phyloP scores from a whole-genome alignment of 352 stramenopile genomes.

The Phytophthora colocasiae region DNA sequence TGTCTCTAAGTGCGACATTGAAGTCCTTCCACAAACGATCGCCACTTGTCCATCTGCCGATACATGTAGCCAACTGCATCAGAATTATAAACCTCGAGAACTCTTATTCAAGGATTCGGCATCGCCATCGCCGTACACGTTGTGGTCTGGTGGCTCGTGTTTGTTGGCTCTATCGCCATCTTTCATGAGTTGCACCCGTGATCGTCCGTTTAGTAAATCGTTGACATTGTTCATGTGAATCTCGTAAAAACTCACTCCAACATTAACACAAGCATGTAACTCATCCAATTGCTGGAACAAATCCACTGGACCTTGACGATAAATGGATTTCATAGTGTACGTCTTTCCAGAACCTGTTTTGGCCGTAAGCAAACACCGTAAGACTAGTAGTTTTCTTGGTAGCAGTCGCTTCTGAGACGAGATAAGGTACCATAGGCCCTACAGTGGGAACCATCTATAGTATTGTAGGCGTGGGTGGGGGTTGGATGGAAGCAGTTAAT shows the following conservation, averaged over 20 bases:
- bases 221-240: conserved; percentile 97
- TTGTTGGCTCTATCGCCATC: conserved; percentile 91
- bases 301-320: conserved; percentile 62
- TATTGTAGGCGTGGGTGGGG: too few species aligned
- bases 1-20: conserved; percentile 18
- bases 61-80: conserved; percentile 1
- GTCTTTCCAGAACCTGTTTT: conserved; percentile 95
- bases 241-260: conserved; percentile 95
- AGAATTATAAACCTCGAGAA: not conserved
- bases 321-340: conserved; percentile 93
- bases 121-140: not conserved
- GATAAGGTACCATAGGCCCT: conserved; percentile 60
- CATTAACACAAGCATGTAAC: conserved; percentile 47
- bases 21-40: conserved; percentile 1
- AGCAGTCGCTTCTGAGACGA: conserved; percentile 30
- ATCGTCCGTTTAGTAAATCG: conserved; percentile 92
- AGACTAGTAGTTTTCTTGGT: conserved; percentile 48
- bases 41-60: conserved; percentile 28
- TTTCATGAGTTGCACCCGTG: conserved; percentile 92
- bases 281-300: conserved; percentile 60
- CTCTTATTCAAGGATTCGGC: not conserved
- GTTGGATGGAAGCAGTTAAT: too few species aligned
- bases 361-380: conserved; percentile 98
- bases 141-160: too few species aligned
- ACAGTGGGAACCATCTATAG: too few species aligned